Conservation (phyloP, 169 alveolate genomes). For the Plasmodium ovale region DNA sequence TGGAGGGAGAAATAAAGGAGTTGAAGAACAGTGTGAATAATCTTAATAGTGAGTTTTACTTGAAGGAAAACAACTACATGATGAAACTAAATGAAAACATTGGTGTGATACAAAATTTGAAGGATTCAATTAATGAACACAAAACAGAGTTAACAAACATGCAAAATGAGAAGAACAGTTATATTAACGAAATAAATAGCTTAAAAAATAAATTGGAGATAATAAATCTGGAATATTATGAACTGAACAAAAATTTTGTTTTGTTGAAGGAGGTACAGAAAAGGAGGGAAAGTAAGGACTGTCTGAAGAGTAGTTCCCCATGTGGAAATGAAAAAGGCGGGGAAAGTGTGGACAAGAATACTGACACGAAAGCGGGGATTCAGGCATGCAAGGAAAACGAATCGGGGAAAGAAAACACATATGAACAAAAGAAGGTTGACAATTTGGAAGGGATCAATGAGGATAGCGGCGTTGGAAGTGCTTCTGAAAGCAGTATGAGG, state of each 20-base stretch:
- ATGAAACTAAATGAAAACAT: conserved; percentile 40
- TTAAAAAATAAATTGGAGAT: conserved; percentile 22
- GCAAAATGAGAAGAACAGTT: conserved; percentile 22
- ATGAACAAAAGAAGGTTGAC: background rate
- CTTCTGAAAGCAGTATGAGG: too few species aligned
- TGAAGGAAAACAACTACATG: conserved; percentile 41
- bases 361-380: background rate
- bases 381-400: background rate
- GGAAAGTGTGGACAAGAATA: background rate
- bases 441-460: background rate
- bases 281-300: background rate
- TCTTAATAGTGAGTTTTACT: conserved; percentile 22
- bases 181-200: conserved; percentile 24
- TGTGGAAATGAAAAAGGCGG: background rate
- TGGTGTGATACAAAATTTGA: conserved; percentile 25
- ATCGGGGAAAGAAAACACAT: background rate
- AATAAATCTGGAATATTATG: background rate
- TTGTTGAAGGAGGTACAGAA: background rate
- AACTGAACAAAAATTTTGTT: conserved; percentile 17
- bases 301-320: background rate
- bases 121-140: conserved; percentile 14
- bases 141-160: conserved; percentile 3
- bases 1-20: conserved; percentile 9
- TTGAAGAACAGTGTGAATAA: conserved; percentile 13
- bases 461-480: background rate